phyloP scores from a whole-genome alignment of 306 rosid genomes.

The Vicia faba region DNA sequence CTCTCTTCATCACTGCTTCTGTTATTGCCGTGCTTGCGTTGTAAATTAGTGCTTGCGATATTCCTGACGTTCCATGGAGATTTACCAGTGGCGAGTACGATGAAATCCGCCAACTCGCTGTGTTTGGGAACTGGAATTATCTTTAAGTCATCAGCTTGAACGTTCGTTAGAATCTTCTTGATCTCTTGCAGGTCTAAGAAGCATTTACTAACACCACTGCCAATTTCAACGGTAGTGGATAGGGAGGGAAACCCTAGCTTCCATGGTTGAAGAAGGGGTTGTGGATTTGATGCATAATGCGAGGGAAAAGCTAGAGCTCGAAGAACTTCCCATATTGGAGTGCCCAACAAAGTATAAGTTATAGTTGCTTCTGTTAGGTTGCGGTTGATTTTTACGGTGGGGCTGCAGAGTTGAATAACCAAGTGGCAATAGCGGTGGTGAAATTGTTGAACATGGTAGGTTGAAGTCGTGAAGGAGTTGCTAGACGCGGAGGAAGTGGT shows the following conservation, averaged over 20 bases:
- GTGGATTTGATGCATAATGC: constrained; percentile 19
- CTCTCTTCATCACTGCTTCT: no score
- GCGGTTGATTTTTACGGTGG: no score
- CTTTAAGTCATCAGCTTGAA: constrained; percentile 80
- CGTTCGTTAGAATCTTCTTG: constrained; percentile 76
- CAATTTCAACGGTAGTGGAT: constrained; percentile 25
- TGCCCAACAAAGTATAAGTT: no score
- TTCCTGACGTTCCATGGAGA: constrained; percentile 96
- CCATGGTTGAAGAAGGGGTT: constrained; percentile 44
- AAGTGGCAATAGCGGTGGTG: no score
- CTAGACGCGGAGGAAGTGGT: no score
- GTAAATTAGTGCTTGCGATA: constrained; percentile 92
- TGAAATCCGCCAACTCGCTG: constrained; percentile 81
- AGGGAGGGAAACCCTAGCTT: constrained; percentile 46
- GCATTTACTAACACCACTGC: constrained; percentile 28
- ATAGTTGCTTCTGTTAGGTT: no score
- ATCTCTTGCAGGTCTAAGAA: constrained; percentile 69
- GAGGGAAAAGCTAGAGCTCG: constrained; percentile 35
- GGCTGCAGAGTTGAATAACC: no score
- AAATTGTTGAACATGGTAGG: no score
- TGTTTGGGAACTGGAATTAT: constrained; percentile 60
- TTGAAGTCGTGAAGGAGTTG: no score
- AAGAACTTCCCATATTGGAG: constrained; percentile 52
- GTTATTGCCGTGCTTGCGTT: no score
- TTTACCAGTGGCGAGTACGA: constrained; percentile 87